Conservation (phyloP, 2,329 filamentous ascomycete genomes). For the Didymella pomorum region DNA sequence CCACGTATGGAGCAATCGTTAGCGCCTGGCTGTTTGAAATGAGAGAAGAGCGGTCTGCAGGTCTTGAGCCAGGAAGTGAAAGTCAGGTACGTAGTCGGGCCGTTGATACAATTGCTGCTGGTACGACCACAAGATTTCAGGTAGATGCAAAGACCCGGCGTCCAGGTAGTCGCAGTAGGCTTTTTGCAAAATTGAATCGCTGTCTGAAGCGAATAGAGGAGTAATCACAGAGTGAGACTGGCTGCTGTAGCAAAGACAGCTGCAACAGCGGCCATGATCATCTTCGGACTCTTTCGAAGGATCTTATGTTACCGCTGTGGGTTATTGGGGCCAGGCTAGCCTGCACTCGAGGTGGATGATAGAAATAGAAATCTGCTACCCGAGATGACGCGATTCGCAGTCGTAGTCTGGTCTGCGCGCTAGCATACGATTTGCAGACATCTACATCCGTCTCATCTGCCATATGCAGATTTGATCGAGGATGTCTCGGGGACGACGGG, state of each 20-base stretch:
- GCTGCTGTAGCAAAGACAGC: background rate
- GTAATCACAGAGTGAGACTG: background rate
- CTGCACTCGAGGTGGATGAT: background rate
- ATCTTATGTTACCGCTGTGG: background rate
- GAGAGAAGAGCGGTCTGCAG: slow-evolving; percentile 12
- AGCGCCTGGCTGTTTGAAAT: background rate
- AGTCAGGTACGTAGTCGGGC: slow-evolving; percentile 8
- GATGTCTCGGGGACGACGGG: slow-evolving; percentile 15
- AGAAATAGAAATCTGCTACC: background rate
- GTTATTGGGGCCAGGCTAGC: background rate
- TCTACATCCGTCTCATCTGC: slow-evolving; percentile 5
- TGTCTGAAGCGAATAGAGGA: background rate
- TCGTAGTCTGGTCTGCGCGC: background rate
- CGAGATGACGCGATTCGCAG: background rate
- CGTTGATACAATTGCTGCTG: background rate
- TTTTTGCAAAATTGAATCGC: background rate
- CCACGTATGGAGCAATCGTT: background rate
- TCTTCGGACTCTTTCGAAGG: background rate
- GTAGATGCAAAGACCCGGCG: slow-evolving; percentile 1
- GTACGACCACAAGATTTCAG: slow-evolving; percentile 2
- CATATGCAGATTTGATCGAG: slow-evolving; percentile 5
- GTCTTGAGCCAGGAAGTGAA: background rate
- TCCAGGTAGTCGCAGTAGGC: background rate
- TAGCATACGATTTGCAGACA: background rate
- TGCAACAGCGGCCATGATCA: background rate